phyloP scores from a whole-genome alignment of 225 moss, liverwort and hornwort genomes.

The Ulota crispa region DNA sequence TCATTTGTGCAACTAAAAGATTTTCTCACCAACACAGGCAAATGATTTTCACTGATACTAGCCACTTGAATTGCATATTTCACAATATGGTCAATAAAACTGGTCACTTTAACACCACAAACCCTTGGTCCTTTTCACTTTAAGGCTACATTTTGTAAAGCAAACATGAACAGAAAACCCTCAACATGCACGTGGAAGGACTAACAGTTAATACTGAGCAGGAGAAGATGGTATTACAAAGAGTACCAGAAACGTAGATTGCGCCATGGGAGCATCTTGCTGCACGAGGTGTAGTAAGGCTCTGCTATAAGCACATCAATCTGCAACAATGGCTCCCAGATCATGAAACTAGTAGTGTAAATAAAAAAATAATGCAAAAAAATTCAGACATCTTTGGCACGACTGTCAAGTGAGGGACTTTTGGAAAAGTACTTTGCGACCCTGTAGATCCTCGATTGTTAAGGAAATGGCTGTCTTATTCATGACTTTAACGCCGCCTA shows the following conservation, averaged over 20 bases:
- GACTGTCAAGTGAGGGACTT: background rate
- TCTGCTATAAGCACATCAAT: conserved; percentile 82
- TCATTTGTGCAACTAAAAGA: background rate
- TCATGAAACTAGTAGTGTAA: background rate
- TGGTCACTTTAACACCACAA: background rate
- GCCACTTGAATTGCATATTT: background rate
- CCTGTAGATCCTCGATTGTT: conserved; percentile 44
- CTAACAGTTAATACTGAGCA: background rate
- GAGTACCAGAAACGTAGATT: conserved; percentile 84
- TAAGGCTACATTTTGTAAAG: background rate
- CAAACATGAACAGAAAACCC: background rate
- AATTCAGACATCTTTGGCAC: background rate
- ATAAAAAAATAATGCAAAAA: background rate
- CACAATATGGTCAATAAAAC: background rate
- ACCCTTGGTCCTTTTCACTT: background rate
- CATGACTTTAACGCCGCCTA: conserved; percentile 46
- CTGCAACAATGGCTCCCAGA: conserved; percentile 38
- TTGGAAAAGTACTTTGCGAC: conserved; percentile 51
- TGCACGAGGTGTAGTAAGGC: conserved; percentile 78
- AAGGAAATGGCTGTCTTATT: conserved; percentile 63
- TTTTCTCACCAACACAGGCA: background rate
- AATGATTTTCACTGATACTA: background rate
- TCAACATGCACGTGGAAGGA: background rate
- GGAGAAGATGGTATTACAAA: conserved; percentile 14
- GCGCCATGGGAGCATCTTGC: conserved; percentile 82